Conservation (phyloP, 2,329 filamentous ascomycete species). For the Scopulariopsis brevicaulis region DNA sequence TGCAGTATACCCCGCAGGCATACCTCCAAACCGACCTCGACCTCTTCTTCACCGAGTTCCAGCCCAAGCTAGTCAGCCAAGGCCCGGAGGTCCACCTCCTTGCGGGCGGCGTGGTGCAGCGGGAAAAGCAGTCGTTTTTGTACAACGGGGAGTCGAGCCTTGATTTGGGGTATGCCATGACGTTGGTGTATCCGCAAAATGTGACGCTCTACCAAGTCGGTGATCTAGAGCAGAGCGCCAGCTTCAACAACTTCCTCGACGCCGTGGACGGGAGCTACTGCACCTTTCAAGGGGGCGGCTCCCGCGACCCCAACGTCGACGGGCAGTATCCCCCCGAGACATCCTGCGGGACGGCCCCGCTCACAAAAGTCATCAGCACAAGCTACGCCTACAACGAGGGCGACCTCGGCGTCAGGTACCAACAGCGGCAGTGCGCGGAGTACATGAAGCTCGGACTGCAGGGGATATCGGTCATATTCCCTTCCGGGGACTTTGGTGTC, state of each 20-base stretch:
- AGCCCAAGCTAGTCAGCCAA: conserved; percentile 27
- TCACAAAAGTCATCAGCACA: conserved; percentile 41
- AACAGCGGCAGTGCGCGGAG: conserved; percentile 37
- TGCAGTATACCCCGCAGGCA: conserved; percentile 37
- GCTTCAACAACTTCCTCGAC: conserved; percentile 30
- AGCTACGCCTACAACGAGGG: conserved; percentile 42
- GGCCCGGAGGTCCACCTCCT: conserved; percentile 33
- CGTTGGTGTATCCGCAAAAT: conserved; percentile 38
- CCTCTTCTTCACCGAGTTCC: conserved; percentile 31
- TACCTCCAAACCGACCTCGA: conserved; percentile 38
- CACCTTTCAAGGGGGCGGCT: conserved; percentile 24
- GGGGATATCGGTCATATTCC: conserved; percentile 37
- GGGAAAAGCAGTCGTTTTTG: conserved; percentile 9
- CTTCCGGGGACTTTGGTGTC: conserved; percentile 37
- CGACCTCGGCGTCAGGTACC: conserved; percentile 15
- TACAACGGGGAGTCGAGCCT: conserved; percentile 36
- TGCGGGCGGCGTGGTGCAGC: conserved; percentile 32
- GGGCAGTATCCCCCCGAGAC: conserved; percentile 24
- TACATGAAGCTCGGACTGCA: conserved; percentile 45
- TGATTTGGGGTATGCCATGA: conserved; percentile 42
- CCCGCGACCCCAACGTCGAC: conserved; percentile 19
- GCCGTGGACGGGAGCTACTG: conserved; percentile 34
- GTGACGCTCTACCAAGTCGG: conserved; percentile 34
- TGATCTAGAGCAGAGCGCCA: conserved; percentile 22
- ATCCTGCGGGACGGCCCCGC: conserved; percentile 28